Evolutionary conservation across 768 basidiomycete species (phyloP).

Genomic region (Suillus hirtellus): DNA sequence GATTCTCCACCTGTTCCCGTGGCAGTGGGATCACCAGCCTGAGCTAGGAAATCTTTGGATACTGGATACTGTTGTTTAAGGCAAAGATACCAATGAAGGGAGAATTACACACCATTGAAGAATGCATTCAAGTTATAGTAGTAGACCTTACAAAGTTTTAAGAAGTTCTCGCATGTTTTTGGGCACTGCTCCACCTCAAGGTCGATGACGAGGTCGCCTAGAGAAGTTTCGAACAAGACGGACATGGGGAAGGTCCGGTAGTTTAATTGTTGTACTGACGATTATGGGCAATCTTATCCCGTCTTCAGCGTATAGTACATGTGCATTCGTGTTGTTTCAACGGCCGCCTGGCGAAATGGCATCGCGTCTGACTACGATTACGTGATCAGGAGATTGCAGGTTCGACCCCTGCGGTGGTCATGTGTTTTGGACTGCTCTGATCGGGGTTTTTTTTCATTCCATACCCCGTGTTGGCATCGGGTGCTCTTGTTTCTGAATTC

Average conservation of each 20-base stretch:
- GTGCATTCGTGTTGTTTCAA: neutral
- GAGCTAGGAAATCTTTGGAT: slow-evolving; percentile 96
- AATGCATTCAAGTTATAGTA: slow-evolving; percentile 97
- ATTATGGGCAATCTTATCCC: neutral
- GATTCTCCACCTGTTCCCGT: slow-evolving; percentile 94
- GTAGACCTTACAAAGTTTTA: slow-evolving; percentile 96
- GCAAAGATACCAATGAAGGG: neutral
- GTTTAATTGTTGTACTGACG: neutral
- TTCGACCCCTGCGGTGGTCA: slow-evolving; percentile 89
- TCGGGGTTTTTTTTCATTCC: too few relatives aligned
- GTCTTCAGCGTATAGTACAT: neutral
- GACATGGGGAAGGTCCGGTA: slow-evolving; percentile 62
- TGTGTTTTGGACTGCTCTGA: neutral
- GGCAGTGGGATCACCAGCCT: slow-evolving; percentile 94
- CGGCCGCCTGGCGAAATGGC: slow-evolving; percentile 83
- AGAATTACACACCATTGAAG: slow-evolving; percentile 80
- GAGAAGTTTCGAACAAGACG: slow-evolving; percentile 93
- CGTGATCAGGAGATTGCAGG: slow-evolving; percentile 87
- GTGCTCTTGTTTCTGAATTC: too few relatives aligned
- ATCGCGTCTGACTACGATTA: slow-evolving; percentile 81
- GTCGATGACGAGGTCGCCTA: slow-evolving; percentile 97
- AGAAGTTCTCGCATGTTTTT: slow-evolving; percentile 90
- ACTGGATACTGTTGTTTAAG: slow-evolving; percentile 47
- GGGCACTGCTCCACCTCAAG: slow-evolving; percentile 91
- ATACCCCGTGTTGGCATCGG: too few relatives aligned